Evolutionary conservation across 192 early-diverging fungal genomes (phyloP).

Genomic region (Spinellus fusiger): DNA sequence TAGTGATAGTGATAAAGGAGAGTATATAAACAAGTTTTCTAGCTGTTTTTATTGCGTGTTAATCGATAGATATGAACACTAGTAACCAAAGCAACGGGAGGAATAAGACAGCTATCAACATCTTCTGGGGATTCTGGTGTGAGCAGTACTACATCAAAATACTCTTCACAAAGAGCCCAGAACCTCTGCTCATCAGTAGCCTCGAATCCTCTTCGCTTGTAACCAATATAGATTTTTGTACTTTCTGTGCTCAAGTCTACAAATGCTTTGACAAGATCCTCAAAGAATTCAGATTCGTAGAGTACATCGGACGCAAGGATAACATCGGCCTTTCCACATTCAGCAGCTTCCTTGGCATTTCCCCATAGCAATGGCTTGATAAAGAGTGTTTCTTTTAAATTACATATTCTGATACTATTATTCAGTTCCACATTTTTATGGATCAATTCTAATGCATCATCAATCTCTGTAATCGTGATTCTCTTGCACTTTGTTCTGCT

Average conservation of each 20-base stretch:
- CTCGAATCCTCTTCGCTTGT: conserved; percentile 35
- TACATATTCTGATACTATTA: not conserved
- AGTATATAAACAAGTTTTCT: not conserved
- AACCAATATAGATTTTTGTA: conserved; percentile 38
- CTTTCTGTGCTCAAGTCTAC: conserved; percentile 24
- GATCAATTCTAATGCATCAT: conserved; percentile 36
- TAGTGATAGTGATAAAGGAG: not conserved
- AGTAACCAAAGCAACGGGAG: not conserved
- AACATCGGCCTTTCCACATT: conserved; percentile 20
- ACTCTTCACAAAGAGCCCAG: conserved; percentile 15
- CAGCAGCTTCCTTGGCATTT: not conserved
- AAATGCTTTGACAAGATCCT: conserved; percentile 30
- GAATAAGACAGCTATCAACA: conserved; percentile 11
- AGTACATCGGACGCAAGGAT: conserved; percentile 48
- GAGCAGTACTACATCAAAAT: conserved; percentile 22
- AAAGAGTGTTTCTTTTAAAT: not conserved
- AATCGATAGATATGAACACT: conserved; percentile 22
- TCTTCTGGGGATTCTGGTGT: not conserved
- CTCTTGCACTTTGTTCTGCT: not conserved
- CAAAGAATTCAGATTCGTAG: conserved; percentile 33
- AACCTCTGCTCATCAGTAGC: conserved; percentile 25
- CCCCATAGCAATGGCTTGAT: conserved; percentile 24
- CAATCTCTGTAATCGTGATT: conserved; percentile 38
- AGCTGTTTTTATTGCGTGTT: not conserved
- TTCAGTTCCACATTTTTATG: conserved; percentile 32